phyloP scores from a whole-genome alignment of 2,329 filamentous ascomycete genomes.

The Ophiocordyceps australis region DNA sequence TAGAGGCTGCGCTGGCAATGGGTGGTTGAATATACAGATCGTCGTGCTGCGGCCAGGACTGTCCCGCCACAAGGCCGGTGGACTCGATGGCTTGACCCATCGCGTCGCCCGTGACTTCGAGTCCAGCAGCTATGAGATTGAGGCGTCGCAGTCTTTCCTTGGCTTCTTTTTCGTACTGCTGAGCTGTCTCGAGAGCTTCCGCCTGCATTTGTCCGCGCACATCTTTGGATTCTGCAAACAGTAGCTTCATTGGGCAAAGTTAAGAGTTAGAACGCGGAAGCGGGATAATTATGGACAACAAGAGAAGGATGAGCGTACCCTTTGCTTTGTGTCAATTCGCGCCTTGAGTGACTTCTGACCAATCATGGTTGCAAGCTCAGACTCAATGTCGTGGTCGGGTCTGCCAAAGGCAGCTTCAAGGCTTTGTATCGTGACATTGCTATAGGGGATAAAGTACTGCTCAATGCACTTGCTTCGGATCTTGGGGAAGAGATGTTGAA shows the following conservation, averaged over 20 bases:
- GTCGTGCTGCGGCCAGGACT: too few relatives aligned
- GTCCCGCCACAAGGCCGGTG: too few relatives aligned
- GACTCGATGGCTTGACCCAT: too few relatives aligned
- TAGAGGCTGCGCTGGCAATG: too few relatives aligned
- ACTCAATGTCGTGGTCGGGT: conserved; percentile 43
- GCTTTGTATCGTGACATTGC: conserved; percentile 62
- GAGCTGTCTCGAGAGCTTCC: conserved; percentile 47
- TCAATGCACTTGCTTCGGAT: conserved; percentile 86
- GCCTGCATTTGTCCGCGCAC: conserved; percentile 52
- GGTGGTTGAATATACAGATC: too few relatives aligned
- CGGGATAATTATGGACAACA: background rate
- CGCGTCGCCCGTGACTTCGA: conserved; percentile 40
- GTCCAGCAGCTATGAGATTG: conserved; percentile 54
- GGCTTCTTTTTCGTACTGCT: conserved; percentile 56
- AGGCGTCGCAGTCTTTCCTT: conserved; percentile 62
- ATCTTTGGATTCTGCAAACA: conserved; percentile 53
- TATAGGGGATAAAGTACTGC: conserved; percentile 85
- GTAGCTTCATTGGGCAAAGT: too few relatives aligned
- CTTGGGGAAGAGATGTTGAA: conserved; percentile 48
- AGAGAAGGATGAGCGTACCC: conserved; percentile 21
- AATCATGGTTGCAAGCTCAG: conserved; percentile 68
- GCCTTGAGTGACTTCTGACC: conserved; percentile 52
- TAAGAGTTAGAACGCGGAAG: background rate
- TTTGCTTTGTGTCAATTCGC: conserved; percentile 69
- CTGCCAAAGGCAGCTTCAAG: conserved; percentile 61